phyloP scores from a whole-genome alignment of 202 grass and related monocot genomes.

The Zizania palustris region DNA sequence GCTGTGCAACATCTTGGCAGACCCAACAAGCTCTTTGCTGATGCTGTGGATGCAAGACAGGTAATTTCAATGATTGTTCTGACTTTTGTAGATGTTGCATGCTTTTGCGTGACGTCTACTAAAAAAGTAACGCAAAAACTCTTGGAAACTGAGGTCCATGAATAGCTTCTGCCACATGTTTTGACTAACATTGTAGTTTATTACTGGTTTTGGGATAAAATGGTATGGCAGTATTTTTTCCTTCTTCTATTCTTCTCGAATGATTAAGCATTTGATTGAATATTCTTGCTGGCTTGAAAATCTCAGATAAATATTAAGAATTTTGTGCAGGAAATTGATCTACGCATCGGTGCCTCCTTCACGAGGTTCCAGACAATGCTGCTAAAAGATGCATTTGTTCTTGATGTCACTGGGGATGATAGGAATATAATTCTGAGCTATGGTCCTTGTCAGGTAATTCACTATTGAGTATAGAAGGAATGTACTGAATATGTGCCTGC shows the following conservation, averaged over 20 bases:
- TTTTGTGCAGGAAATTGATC: conserved; percentile 83
- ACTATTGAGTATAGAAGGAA: conserved; percentile 6
- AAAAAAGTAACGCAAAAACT: neutral
- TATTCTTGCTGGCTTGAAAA: conserved; percentile 37
- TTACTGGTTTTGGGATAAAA: conserved; percentile 13
- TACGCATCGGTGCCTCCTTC: conserved; percentile 94
- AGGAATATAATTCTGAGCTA: conserved; percentile 92
- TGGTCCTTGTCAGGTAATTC: conserved; percentile 91
- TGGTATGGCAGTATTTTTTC: conserved; percentile 3
- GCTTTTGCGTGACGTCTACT: neutral
- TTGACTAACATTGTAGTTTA: neutral
- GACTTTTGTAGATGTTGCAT: conserved; percentile 17
- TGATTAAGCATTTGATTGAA: conserved; percentile 36
- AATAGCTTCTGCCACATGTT: conserved; percentile 11
- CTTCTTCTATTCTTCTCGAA: conserved; percentile 40
- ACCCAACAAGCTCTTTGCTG: conserved; percentile 90
- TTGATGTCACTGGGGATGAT: conserved; percentile 70
- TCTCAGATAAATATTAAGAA: conserved; percentile 28
- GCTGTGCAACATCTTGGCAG: conserved; percentile 83
- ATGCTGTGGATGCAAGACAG: conserved; percentile 96
- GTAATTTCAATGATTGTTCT: conserved; percentile 49
- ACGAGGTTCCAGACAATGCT: conserved; percentile 99
- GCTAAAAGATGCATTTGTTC: conserved; percentile 90
- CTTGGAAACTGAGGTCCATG: conserved; percentile 26
- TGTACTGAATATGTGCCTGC: conserved; percentile 17